Evolutionary conservation across 768 basidiomycete genomes (phyloP).

Genomic region (Coprinellus micaceus): DNA sequence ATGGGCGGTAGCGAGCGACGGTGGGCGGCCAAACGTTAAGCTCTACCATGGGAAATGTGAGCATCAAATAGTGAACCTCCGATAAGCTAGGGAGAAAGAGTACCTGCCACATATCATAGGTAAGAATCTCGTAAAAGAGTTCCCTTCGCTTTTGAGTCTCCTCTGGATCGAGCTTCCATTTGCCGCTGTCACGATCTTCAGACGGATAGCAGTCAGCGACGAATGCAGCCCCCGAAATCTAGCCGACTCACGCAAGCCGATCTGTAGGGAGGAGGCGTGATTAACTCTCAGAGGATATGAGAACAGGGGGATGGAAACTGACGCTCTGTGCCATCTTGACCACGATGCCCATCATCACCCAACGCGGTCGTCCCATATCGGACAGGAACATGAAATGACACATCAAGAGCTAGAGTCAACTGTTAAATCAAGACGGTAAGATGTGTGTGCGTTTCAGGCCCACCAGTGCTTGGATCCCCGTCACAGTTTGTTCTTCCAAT

Average conservation of each 20-base stretch:
- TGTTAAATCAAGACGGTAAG: slow-evolving; percentile 14
- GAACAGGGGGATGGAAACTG: no score
- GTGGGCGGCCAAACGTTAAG: slow-evolving; percentile 68
- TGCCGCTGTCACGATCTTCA: slow-evolving; percentile 66
- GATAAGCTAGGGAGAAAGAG: slow-evolving; percentile 13
- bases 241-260: slow-evolving; percentile 60
- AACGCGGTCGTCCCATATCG: slow-evolving; percentile 56
- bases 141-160: slow-evolving; percentile 59
- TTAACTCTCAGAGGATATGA: no score
- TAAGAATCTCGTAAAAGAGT: slow-evolving; percentile 62
- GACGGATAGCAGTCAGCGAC: slow-evolving; percentile 1
- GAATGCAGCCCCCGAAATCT: slow-evolving; percentile 6
- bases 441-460: slow-evolving; percentile 18
- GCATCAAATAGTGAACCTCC: not conserved
- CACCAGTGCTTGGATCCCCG: slow-evolving; percentile 65
- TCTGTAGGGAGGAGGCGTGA: slow-evolving; percentile 36
- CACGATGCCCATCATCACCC: slow-evolving; percentile 68
- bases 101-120: slow-evolving; percentile 72
- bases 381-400: slow-evolving; percentile 50
- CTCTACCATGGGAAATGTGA: slow-evolving; percentile 38
- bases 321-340: slow-evolving; percentile 72
- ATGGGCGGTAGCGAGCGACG: slow-evolving; percentile 56
- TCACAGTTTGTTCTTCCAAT: slow-evolving; percentile 59
- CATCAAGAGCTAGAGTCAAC: slow-evolving; percentile 48
- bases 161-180: slow-evolving; percentile 54